These are phyloP conservation scores for Paraphaeosphaeria minitans DNA, from an alignment of 2,329 filamentous ascomycete genomes.

Conservation along the genomic window DNA sequence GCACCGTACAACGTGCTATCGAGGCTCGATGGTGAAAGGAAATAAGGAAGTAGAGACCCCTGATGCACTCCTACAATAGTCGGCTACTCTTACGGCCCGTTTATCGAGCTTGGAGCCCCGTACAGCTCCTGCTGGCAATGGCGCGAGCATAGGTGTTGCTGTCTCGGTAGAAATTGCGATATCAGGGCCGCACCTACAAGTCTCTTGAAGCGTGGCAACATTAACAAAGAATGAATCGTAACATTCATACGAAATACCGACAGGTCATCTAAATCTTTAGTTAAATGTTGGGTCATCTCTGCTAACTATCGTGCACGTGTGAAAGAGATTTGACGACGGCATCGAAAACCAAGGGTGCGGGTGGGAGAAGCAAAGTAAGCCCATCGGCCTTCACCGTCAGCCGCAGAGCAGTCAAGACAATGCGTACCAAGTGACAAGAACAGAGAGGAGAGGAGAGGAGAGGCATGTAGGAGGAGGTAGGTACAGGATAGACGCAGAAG, in stretches of 20 bases:
- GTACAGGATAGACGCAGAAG: too few species aligned
- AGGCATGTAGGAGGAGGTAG: neutral
- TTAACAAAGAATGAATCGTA: neutral
- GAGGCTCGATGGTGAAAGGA: neutral
- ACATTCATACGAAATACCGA: neutral
- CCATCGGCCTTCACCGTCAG: neutral
- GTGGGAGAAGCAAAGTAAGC: neutral
- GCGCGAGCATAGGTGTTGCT: neutral
- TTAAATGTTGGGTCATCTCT: too few species aligned
- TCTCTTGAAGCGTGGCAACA: neutral
- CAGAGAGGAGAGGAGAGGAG: too few species aligned
- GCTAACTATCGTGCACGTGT: too few species aligned
- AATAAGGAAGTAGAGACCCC: neutral
- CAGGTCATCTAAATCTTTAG: too few species aligned
- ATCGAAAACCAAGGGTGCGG: neutral
- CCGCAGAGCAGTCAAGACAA: too few species aligned
- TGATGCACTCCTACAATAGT: neutral
- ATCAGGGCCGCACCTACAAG: neutral
- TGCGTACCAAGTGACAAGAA: too few species aligned
- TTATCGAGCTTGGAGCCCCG: neutral
- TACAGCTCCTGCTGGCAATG: neutral
- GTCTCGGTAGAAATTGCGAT: neutral
- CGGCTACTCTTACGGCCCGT: neutral
- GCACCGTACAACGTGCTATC: neutral
- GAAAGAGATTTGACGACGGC: too few species aligned